phyloP scores from a whole-genome alignment of 2,329 filamentous ascomycete species.

The Diplocarpon rosae region DNA sequence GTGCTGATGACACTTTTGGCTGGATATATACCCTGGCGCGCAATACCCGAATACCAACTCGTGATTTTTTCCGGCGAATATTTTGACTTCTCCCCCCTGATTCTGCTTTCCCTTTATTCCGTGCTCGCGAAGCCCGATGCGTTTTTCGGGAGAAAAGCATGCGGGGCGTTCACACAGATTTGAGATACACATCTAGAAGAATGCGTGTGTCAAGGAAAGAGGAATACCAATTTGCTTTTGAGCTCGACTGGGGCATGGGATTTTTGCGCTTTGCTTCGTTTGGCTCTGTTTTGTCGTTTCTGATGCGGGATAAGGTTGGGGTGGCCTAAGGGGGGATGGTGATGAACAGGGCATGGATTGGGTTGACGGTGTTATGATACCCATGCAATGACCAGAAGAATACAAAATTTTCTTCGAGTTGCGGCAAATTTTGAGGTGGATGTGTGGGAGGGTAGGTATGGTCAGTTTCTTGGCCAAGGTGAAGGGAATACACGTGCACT shows the following conservation, averaged over 20 bases:
- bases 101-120: conserved; percentile 5
- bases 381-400: conserved; percentile 13
- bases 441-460: too few relatives aligned
- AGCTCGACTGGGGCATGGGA: conserved; percentile 4
- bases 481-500: too few relatives aligned
- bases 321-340: too few relatives aligned
- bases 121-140: neutral
- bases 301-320: conserved; percentile 4
- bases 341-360: conserved; percentile 4
- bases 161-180: conserved; percentile 12
- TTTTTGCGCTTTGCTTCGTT: neutral
- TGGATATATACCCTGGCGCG: conserved; percentile 30
- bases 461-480: too few relatives aligned
- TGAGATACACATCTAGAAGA: conserved; percentile 23
- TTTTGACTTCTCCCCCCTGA: conserved; percentile 10
- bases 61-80: conserved; percentile 17
- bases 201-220: conserved; percentile 18
- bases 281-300: conserved; percentile 2
- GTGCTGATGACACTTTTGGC: conserved; percentile 19
- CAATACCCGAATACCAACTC: conserved; percentile 26
- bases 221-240: conserved; percentile 28
- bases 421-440: too few relatives aligned
- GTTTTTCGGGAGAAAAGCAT: conserved; percentile 18
- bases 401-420: conserved; percentile 17
- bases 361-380: conserved; percentile 16